These are phyloP conservation scores for Aspergillus leporis DNA, from an alignment of 495 filamentous ascomycete species.

Conservation along the genomic window DNA sequence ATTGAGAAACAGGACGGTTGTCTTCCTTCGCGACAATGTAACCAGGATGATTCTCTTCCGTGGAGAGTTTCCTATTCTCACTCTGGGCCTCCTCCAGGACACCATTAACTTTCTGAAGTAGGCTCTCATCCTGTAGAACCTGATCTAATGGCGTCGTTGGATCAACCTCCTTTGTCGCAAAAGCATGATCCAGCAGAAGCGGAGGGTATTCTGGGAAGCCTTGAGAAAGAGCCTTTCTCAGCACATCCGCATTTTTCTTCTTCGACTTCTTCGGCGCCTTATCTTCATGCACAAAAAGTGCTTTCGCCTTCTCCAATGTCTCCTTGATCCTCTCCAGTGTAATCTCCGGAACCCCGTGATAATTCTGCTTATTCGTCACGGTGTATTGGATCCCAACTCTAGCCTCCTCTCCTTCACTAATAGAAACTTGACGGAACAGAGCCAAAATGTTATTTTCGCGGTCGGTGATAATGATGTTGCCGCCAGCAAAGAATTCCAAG, in stretches of 20 bases:
- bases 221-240: slow-evolving; percentile 76
- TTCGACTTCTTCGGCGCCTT: slow-evolving; percentile 65
- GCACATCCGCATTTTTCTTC: slow-evolving; percentile 71
- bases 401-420: slow-evolving; percentile 72
- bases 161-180: slow-evolving; percentile 68
- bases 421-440: slow-evolving; percentile 75
- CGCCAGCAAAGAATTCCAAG: slow-evolving; percentile 94
- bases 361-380: slow-evolving; percentile 80
- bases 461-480: slow-evolving; percentile 92
- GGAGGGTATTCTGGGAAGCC: slow-evolving; percentile 87
- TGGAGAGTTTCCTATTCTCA: slow-evolving; percentile 46
- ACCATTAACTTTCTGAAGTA: slow-evolving; percentile 62
- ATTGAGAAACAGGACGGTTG: slow-evolving; percentile 30
- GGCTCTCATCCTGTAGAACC: slow-evolving; percentile 63
- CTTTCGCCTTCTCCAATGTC: slow-evolving; percentile 66
- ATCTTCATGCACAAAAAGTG: slow-evolving; percentile 51
- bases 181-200: slow-evolving; percentile 80
- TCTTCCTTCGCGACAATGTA: slow-evolving; percentile 85
- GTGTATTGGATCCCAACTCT: slow-evolving; percentile 75
- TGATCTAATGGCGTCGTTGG: slow-evolving; percentile 61
- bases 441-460: slow-evolving; percentile 74
- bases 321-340: slow-evolving; percentile 68
- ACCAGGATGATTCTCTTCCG: slow-evolving; percentile 49
- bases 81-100: slow-evolving; percentile 64
- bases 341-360: slow-evolving; percentile 67